Evolutionary conservation across 768 basidiomycete genomes (phyloP), one percentile per base, ranked within the genome.

Genomic region (Tylopilus balloui): DNA sequence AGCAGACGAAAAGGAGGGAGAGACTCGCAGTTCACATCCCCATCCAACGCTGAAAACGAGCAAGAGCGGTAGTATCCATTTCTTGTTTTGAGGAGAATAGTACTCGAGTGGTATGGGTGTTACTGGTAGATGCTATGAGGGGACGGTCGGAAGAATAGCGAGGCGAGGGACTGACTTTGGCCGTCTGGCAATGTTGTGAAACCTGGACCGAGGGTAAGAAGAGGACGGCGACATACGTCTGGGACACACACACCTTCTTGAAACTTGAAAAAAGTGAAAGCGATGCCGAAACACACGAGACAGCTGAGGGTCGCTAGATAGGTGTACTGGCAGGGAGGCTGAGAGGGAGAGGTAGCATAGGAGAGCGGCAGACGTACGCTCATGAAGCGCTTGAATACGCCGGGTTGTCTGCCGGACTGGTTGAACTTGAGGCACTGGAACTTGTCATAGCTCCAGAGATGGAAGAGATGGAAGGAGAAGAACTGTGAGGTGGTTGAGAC

Each of bases 321-420:
- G n/a, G 86, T 84, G 70, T 90, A 90, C 69, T 88, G 77, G 42
- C 13, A n/a, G 17, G 45, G 48, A 41, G 45, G 15, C 43, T 59
- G 59, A 61, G 53, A 45, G 44, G 54, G 20, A 29, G 7, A 11
- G 27, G 46, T 24, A 17, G 39, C 19, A 25, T 3, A 13, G 24
- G 43, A 7, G 39, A 19, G 44, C 23, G 36, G 27, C 4, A 23
- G n/a, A 73, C 81, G 61, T 61, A 89, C 86, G n/a, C 86, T 91
- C 89, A 92, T 92, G 61, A 92, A 76, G 43, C 90, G 77, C 69
- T 86, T 90, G 78, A 92, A 92, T 12, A 88, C 81, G 48, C 89
- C 89, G 48, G 84, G 86, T 63, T 87, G 86, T 45, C 86, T 76
- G 28, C 86, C 86, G 13, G 81, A 75, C 62, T 80, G 55, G 41